Conservation (phyloP, 2,329 filamentous ascomycete genomes). For the Rhynchosporium graminicola region DNA sequence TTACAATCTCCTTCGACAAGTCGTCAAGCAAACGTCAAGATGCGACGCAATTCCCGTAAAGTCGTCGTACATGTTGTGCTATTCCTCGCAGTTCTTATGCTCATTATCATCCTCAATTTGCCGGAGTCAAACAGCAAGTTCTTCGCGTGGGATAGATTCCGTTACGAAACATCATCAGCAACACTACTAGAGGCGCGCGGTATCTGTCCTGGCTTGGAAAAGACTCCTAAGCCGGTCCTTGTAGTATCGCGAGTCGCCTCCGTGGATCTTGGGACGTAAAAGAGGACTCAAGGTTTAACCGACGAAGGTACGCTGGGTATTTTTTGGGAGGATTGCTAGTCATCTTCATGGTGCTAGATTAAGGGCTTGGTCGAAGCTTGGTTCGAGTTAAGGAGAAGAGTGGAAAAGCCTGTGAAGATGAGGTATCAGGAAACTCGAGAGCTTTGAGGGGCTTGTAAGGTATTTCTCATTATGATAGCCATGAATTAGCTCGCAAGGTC, state of each 20-base stretch:
- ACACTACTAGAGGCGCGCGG: slow-evolving; percentile 43
- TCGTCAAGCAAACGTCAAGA: slow-evolving; percentile 27
- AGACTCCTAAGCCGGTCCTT: slow-evolving; percentile 46
- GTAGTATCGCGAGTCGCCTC: slow-evolving; percentile 44
- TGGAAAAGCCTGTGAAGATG: no score
- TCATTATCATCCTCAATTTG: slow-evolving; percentile 44
- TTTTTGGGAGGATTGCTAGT: no score
- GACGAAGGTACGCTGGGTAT: no score
- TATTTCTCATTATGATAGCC: no score
- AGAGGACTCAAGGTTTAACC: no score
- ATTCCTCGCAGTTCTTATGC: slow-evolving; percentile 39
- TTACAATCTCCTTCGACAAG: not conserved
- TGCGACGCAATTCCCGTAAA: slow-evolving; percentile 44
- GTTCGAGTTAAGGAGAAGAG: no score
- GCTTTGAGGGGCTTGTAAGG: no score
- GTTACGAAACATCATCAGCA: slow-evolving; percentile 44
- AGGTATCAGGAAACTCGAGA: no score
- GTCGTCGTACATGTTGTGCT: slow-evolving; percentile 42
- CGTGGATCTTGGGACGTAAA: no score
- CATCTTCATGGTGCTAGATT: no score
- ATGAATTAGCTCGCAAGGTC: no score
- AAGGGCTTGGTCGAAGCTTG: no score
- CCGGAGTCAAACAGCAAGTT: slow-evolving; percentile 39
- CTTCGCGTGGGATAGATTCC: slow-evolving; percentile 48
- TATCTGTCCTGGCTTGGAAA: slow-evolving; percentile 45